Evolutionary conservation across 2,329 filamentous ascomycete genomes (phyloP).

Genomic region (Fusarium albosuccineum): DNA sequence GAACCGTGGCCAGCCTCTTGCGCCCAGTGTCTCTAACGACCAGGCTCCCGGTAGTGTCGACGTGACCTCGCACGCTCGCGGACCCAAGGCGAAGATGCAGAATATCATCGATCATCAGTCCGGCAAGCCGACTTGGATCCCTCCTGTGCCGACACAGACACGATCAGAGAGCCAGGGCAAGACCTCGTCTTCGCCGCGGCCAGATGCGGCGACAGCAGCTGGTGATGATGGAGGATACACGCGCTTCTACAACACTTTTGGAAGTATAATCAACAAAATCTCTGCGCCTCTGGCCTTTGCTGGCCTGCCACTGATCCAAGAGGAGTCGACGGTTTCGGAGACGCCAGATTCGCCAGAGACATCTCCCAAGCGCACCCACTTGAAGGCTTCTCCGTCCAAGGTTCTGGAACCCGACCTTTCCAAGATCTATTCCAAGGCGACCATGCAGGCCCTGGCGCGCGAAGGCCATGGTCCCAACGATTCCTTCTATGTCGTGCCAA

Average conservation of each 20-base stretch:
- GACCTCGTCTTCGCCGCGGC: conserved; percentile 42
- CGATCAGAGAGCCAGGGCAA: conserved; percentile 45
- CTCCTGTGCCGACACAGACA: conserved; percentile 52
- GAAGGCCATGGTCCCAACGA: conserved; percentile 75
- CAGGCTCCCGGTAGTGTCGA: conserved; percentile 79
- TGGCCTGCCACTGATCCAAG: conserved; percentile 80
- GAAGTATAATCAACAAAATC: conserved; percentile 86
- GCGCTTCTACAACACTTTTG: conserved; percentile 92
- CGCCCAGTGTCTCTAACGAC: conserved; percentile 79
- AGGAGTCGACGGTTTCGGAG: conserved; percentile 57
- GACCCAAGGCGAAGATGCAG: conserved; percentile 66
- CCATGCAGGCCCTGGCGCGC: conserved; percentile 81
- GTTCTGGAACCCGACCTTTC: conserved; percentile 75
- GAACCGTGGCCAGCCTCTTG: conserved; percentile 75
- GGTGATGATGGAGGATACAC: conserved; percentile 82
- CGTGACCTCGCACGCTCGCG: conserved; percentile 64
- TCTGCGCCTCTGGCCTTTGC: conserved; percentile 94
- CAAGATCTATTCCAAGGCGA: conserved; percentile 87
- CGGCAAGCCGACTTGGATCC: conserved; percentile 67
- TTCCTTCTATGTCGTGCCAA: conserved; percentile 95
- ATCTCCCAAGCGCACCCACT: conserved; percentile 55
- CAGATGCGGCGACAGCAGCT: conserved; percentile 39
- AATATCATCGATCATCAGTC: conserved; percentile 66
- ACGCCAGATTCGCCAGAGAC: conserved; percentile 53
- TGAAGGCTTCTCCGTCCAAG: conserved; percentile 50